phyloP scores from a whole-genome alignment of 257 asterid species.

The Lavandula angustifolia region DNA sequence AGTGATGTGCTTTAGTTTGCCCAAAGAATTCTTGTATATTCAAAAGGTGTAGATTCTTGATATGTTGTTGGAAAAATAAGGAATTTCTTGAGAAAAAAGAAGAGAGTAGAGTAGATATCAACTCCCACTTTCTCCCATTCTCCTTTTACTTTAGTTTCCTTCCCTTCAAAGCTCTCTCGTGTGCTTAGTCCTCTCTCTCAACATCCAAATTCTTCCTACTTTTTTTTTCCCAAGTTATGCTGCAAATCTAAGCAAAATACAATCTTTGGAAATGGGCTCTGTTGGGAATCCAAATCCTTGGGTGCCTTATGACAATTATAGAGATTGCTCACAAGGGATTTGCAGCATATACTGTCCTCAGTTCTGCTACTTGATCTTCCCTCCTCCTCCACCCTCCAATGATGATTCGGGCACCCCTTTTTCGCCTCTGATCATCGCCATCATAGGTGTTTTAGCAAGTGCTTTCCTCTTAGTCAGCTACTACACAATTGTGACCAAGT shows the following conservation, averaged over 20 bases:
- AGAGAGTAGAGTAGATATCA: conserved; percentile 31
- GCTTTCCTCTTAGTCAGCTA: conserved; percentile 67
- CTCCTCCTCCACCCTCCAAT: conserved; percentile 72
- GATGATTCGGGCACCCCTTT: conserved; percentile 46
- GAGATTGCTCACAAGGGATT: conserved; percentile 68
- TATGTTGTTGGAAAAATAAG: conserved; percentile 15
- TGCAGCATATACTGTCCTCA: conserved; percentile 89
- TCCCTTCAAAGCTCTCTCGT: conserved; percentile 50
- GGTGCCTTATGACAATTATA: conserved; percentile 54
- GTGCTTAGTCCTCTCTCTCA: conserved; percentile 21
- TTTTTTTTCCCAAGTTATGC: conserved; percentile 16
- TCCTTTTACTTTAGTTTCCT: conserved; percentile 41
- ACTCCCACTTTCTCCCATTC: conserved; percentile 36
- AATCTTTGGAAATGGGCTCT: conserved; percentile 46
- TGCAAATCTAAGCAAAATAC: conserved; percentile 24
- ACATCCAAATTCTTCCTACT: conserved; percentile 21
- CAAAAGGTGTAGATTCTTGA: conserved; percentile 34
- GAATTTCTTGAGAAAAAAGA: conserved; percentile 33
- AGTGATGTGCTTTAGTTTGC: conserved; percentile 15
- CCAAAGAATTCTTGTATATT: conserved; percentile 6
- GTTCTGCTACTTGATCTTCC: conserved; percentile 71
- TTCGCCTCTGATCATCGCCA: conserved; percentile 69
- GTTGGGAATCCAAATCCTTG: conserved; percentile 54
- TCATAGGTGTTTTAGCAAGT: conserved; percentile 61
- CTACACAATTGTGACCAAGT: conserved; percentile 63